Evolutionary conservation across 2,329 filamentous ascomycete genomes (phyloP), one percentile per base, ranked within the genome.

Genomic region (Penicillium sp.): DNA sequence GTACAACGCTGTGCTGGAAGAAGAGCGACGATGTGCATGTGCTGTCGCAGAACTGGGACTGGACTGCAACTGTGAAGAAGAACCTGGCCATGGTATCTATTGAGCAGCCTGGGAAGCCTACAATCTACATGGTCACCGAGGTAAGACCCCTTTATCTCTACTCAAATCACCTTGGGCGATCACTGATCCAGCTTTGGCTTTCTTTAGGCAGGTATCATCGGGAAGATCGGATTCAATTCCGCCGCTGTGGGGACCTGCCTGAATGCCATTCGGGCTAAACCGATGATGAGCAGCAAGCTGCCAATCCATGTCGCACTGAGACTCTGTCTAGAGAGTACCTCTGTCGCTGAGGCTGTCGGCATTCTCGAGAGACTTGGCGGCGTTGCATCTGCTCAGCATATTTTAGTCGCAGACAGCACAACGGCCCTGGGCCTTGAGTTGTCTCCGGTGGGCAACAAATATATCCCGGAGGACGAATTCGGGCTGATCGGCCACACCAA

Each of bases 141-240:
- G 72, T 73, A 35, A 61, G 62, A 52, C 16, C 22, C 22, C 16
- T 4, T 35, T 6, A 11, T 45, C 26, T 7, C 5, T 8, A 14
- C 4, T 3, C 10, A 30, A n/a, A 22, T 56, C 42, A 7, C 16
- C 7, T 13, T 45, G 22, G 25, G 1, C 8, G 16, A 26, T 25
- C 14, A 26, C 46, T 19, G 1, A 16, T n/a, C 2, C 22, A 33
- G 25, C 28, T 38, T 28, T 26, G 5, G 56, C 16, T 4, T 11
- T 14, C 0, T 16, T 2, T 26, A 73, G 72, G 84, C 82, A 4
- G 84, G 84, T 8, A 79, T 86, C 22, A 81, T 89, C 37, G 87
- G 86, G 14, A 90, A 90, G 72, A 88, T 89, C 25, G 87, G 87
- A 0, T 78, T 89, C 65, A 90, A 90, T 68, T 77, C 75, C 16